Evolutionary conservation across 257 asterid genomes (phyloP).

Genomic region (Solanum rostratum): DNA sequence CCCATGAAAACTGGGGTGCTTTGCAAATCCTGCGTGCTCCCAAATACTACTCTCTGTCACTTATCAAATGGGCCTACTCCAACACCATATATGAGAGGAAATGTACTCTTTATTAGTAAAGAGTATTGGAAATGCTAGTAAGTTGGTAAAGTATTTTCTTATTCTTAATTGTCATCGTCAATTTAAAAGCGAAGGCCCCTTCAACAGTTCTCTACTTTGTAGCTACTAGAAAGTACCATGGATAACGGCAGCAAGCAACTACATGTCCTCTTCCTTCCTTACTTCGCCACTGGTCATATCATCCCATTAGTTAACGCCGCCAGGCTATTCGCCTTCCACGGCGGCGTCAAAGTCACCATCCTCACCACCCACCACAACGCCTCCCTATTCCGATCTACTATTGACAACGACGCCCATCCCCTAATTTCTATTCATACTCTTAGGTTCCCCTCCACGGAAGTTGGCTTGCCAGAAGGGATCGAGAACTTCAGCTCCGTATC

Average conservation of each 20-base stretch:
- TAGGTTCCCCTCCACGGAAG: not conserved
- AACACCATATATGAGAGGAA: too few species aligned
- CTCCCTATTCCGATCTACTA: not conserved
- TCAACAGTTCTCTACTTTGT: too few species aligned
- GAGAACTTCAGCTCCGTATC: not conserved
- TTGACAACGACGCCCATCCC: not conserved
- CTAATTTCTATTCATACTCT: not conserved
- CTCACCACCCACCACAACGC: not conserved
- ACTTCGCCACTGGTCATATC: not conserved
- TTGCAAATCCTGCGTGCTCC: too few species aligned
- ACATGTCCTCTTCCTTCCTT: not conserved
- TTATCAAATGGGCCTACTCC: too few species aligned
- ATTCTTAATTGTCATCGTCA: too few species aligned
- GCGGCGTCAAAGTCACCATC: not conserved
- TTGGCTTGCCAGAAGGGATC: not conserved
- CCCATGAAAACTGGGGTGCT: too few species aligned
- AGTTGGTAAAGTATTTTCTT: too few species aligned
- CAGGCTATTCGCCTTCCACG: not conserved
- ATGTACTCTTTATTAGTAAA: too few species aligned
- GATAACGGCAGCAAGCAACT: not conserved
- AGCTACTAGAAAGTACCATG: not conserved
- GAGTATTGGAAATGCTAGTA: too few species aligned
- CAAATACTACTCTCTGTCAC: too few species aligned
- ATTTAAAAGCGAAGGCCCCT: too few species aligned
- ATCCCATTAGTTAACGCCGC: not conserved